Percentiles rank a stretch among this genome's conserved stretches.
Evolutionary conservation across 208 protist species (phyloP).

Genomic region (Acanthamoeba castellanii): DNA sequence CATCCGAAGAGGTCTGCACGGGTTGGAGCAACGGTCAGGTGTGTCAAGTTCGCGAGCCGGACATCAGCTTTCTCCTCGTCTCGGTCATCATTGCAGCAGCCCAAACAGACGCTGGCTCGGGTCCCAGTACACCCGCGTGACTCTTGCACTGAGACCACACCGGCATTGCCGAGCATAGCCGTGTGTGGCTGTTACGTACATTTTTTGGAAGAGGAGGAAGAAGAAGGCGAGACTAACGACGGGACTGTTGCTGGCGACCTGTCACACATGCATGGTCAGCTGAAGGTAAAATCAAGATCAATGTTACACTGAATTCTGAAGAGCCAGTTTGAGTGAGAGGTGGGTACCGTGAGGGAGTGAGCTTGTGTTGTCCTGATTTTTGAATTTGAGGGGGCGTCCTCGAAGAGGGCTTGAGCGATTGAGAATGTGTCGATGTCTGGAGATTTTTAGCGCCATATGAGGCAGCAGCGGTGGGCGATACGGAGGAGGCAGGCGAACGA

Average conservation of each 20-base stretch:
- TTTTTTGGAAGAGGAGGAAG: slow-evolving; percentile 51
- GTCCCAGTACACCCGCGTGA: too few species aligned
- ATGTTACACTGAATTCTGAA: too few species aligned
- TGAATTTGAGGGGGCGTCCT: not conserved
- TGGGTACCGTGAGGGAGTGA: not conserved
- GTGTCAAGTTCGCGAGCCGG: not conserved
- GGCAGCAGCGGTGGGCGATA: too few species aligned
- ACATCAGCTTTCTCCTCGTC: not conserved
- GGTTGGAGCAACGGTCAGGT: too few species aligned
- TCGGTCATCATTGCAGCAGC: too few species aligned
- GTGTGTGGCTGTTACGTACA: not conserved
- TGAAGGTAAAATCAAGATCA: too few species aligned
- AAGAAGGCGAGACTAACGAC: not conserved
- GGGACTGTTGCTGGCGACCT: not conserved
- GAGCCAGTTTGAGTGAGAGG: not conserved
- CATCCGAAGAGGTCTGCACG: slow-evolving; percentile 23
- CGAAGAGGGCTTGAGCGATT: not conserved
- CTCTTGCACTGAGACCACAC: not conserved
- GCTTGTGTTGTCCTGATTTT: not conserved
- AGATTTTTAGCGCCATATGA: too few species aligned
- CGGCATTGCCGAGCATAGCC: not conserved
- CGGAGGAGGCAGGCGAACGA: too few species aligned
- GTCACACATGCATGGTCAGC: too few species aligned
- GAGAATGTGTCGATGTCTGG: too few species aligned
- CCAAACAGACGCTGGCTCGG: too few species aligned